These are phyloP conservation scores for Salix brachista DNA, from an alignment of 345 rosid species.

Conservation along the genomic window DNA sequence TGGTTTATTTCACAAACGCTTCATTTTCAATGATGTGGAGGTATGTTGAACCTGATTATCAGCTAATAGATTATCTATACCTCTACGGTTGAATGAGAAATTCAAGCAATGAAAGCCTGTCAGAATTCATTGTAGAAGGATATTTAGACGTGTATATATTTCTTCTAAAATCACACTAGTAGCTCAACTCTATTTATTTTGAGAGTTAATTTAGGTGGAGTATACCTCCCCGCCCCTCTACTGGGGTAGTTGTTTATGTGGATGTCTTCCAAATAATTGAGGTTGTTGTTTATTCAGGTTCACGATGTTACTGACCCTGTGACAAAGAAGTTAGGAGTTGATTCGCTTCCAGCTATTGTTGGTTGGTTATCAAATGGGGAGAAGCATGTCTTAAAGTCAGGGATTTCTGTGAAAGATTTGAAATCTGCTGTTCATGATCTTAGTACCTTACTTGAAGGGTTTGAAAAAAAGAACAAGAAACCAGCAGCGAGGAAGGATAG, in stretches of 20 bases:
- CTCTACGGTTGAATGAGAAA: background rate
- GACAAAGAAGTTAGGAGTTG: conserved; percentile 56
- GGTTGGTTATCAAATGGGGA: conserved; percentile 88
- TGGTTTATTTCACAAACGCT: conserved; percentile 58
- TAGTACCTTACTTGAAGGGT: conserved; percentile 54
- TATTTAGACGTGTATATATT: too few relatives aligned
- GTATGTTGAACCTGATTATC: conserved; percentile 25
- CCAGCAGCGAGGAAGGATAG: conserved; percentile 40
- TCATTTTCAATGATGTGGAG: conserved; percentile 62
- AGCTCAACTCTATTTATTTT: too few relatives aligned
- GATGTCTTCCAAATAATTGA: background rate
- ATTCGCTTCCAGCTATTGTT: conserved; percentile 75
- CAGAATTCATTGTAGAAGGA: too few relatives aligned
- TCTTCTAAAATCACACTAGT: too few relatives aligned
- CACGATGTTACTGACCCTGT: conserved; percentile 52
- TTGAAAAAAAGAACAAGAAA: conserved; percentile 72
- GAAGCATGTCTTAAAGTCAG: conserved; percentile 55
- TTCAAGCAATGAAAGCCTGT: too few relatives aligned
- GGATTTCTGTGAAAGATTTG: conserved; percentile 70
- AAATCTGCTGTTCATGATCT: conserved; percentile 67
- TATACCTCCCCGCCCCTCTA: too few relatives aligned
- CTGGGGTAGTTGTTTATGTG: too few relatives aligned
- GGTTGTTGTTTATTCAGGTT: conserved; percentile 40
- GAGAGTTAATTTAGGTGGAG: too few relatives aligned
- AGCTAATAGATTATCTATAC: background rate